phyloP scores from a whole-genome alignment of 768 basidiomycete genomes.

The Chalciporus chontae region DNA sequence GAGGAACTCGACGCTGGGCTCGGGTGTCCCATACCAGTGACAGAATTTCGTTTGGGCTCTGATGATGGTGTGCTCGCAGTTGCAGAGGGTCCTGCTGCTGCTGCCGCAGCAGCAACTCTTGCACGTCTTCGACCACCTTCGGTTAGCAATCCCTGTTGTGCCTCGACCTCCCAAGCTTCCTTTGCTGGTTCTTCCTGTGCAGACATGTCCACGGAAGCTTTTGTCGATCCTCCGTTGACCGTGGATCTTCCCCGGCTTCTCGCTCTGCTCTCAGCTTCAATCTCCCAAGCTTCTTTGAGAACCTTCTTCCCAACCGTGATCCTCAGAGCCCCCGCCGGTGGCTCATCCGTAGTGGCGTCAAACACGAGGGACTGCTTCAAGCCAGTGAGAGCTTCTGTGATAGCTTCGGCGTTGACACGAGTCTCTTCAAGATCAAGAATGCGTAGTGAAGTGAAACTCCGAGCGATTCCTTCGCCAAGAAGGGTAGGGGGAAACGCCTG shows the following conservation, averaged over 20 bases:
- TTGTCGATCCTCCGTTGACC: constrained; percentile 14
- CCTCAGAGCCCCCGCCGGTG: constrained; percentile 47
- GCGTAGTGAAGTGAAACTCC: constrained; percentile 48
- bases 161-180: constrained; percentile 79
- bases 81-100: constrained; percentile 37
- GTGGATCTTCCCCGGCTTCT: constrained; percentile 39
- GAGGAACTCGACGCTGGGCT: constrained; percentile 24
- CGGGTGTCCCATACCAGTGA: constrained; percentile 24
- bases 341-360: constrained; percentile 52
- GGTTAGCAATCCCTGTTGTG: constrained; percentile 68
- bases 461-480: constrained; percentile 12
- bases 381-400: constrained; percentile 42
- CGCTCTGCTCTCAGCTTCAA: constrained; percentile 60
- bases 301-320: constrained; percentile 69
- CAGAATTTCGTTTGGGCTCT: constrained; percentile 15
- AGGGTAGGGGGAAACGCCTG: constrained; percentile 47
- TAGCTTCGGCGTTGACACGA: constrained; percentile 44
- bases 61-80: constrained; percentile 1
- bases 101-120: constrained; percentile 44
- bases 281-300: constrained; percentile 74
- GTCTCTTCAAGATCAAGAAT: constrained; percentile 70
- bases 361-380: constrained; percentile 52
- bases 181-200: constrained; percentile 41
- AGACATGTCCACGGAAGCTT: neutral
- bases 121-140: constrained; percentile 71